phyloP scores from a whole-genome alignment of 1,139 yeast species.

The Pneumocystis wakefieldiae region DNA sequence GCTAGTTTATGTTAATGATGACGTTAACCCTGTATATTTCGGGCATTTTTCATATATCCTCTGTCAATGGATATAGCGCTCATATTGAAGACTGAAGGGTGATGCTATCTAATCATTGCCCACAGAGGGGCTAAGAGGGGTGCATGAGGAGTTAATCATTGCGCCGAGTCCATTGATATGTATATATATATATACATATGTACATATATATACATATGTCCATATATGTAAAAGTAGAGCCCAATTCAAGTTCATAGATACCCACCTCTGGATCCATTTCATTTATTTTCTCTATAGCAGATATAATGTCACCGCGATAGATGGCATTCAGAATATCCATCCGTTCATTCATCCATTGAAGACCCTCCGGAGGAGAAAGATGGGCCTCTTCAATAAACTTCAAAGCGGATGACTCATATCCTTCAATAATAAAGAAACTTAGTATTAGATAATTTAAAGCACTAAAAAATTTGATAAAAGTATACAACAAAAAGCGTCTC shows the following conservation, averaged over 20 bases:
- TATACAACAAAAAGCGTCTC: background rate
- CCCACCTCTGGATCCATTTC: constrained; percentile 26
- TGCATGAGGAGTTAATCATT: constrained; percentile 19
- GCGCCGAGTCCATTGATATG: constrained; percentile 6
- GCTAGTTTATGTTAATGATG: constrained; percentile 7
- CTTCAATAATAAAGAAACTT: constrained; percentile 28
- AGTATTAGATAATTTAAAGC: constrained; percentile 25
- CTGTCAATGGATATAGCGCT: constrained; percentile 6
- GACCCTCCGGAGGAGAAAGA: constrained; percentile 17
- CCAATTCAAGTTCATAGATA: no score
- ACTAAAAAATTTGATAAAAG: constrained; percentile 5
- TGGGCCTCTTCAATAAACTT: constrained; percentile 27
- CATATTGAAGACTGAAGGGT: constrained; percentile 20
- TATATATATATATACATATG: no score
- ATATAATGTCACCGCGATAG: constrained; percentile 23
- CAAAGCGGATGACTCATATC: constrained; percentile 26
- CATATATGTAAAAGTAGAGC: no score
- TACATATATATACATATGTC: no score
- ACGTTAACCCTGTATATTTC: background rate
- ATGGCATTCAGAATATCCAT: constrained; percentile 24
- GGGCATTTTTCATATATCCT: no score
- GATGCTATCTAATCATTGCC: constrained; percentile 15
- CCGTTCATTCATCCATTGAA: constrained; percentile 22
- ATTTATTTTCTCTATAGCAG: constrained; percentile 27
- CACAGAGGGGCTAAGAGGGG: constrained; percentile 17